Conservation (phyloP, 805 yeast species). For the Candida sanyiensis region DNA sequence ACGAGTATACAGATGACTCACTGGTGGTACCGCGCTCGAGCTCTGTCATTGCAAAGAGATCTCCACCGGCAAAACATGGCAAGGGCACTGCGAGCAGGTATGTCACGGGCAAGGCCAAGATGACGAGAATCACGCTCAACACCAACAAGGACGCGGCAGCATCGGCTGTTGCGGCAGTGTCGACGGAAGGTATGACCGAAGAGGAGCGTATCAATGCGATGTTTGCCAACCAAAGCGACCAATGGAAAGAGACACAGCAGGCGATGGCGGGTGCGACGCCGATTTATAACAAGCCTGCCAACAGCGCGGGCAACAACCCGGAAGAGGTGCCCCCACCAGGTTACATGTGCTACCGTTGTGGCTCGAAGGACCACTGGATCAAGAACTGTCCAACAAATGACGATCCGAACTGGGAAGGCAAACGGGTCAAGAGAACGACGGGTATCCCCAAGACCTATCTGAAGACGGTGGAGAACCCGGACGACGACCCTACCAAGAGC, state of each 20-base stretch:
- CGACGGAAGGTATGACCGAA: constrained; percentile 53
- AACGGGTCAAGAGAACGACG: constrained; percentile 83
- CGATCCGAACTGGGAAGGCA: constrained; percentile 92
- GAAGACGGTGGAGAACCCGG: constrained; percentile 80
- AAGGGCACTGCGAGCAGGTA: constrained; percentile 60
- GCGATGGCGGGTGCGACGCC: constrained; percentile 83
- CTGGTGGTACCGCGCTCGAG: constrained; percentile 87
- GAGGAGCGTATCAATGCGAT: constrained; percentile 84
- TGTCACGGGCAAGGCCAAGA: constrained; percentile 64
- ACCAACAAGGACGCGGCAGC: constrained; percentile 11
- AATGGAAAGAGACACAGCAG: constrained; percentile 93
- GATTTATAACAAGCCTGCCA: constrained; percentile 48
- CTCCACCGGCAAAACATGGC: constrained; percentile 52
- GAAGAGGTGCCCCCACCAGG: constrained; percentile 93
- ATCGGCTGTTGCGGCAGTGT: constrained; percentile 18
- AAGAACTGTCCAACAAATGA: constrained; percentile 90
- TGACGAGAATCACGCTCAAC: constrained; percentile 29
- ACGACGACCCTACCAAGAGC: constrained; percentile 50
- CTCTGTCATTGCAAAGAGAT: constrained; percentile 72
- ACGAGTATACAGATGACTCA: constrained; percentile 82
- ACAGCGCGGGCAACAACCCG: constrained; percentile 25
- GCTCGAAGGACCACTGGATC: constrained; percentile 93
- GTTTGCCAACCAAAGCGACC: constrained; percentile 90
- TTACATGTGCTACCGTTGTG: constrained; percentile 94
- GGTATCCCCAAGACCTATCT: constrained; percentile 96